These are phyloP conservation scores for Thermothelomyces thermophilus DNA, from an alignment of 2,329 filamentous ascomycete species.

Conservation along the genomic window DNA sequence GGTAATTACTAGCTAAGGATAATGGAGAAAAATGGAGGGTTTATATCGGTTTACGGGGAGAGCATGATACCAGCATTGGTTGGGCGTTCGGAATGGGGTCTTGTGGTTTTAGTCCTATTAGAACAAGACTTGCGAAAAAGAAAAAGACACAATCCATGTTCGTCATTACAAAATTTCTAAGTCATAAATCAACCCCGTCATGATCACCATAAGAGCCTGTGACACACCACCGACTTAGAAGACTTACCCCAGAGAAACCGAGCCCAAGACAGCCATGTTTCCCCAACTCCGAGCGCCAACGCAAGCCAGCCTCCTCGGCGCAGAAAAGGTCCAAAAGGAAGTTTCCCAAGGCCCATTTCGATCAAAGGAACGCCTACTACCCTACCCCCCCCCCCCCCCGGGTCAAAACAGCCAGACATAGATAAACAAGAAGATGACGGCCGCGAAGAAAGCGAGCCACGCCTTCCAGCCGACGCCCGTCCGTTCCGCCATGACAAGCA, in stretches of 20 bases:
- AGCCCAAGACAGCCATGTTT: slow-evolving; percentile 9
- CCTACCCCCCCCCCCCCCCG: not conserved
- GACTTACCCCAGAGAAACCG: slow-evolving; percentile 5
- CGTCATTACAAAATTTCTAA: slow-evolving; percentile 15
- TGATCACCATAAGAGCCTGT: slow-evolving; percentile 8
- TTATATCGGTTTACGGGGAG: not conserved
- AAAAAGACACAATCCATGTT: slow-evolving; percentile 3
- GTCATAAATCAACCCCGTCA: not conserved
- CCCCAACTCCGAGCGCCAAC: slow-evolving; percentile 15
- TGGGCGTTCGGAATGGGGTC: not conserved
- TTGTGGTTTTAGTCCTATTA: not conserved
- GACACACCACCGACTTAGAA: slow-evolving; percentile 1
- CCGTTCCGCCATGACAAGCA: slow-evolving; percentile 90
- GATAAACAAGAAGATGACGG: slow-evolving; percentile 74
- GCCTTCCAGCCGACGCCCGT: slow-evolving; percentile 95
- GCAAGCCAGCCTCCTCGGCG: slow-evolving; percentile 1
- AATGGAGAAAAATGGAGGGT: not conserved
- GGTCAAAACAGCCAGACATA: slow-evolving; percentile 85
- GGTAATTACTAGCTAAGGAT: slow-evolving; percentile 15
- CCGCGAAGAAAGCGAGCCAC: slow-evolving; percentile 84
- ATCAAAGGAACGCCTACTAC: too few species aligned
- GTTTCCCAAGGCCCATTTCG: not conserved
- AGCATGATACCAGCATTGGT: slow-evolving; percentile 12
- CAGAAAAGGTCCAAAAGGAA: not conserved
- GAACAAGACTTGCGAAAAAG: too few species aligned